A percentile compares a stretch with the other conserved stretches of the same genome.
These are phyloP conservation scores for Geotrichum reessii DNA, from an alignment of 1,139 yeast species.

Conservation along the genomic window DNA sequence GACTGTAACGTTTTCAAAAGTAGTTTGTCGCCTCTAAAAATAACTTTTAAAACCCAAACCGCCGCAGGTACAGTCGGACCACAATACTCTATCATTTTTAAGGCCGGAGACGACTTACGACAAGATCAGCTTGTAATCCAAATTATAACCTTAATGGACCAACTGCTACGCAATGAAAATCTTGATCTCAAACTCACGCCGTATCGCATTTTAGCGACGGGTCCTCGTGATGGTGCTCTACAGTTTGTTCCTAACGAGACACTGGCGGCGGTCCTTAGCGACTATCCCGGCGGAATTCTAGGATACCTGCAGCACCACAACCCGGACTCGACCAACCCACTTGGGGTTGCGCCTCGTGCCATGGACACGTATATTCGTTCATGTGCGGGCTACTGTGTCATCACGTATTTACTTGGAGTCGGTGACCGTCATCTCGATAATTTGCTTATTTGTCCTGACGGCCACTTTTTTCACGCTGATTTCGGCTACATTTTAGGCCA, in stretches of 20 bases:
- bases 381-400: constrained; percentile 97
- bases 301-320: constrained; percentile 64
- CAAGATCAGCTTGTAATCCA: constrained; percentile 96
- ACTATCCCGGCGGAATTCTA: constrained; percentile 63
- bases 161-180: constrained; percentile 78
- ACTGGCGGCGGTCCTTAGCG: constrained; percentile 69
- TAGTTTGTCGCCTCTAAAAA: constrained; percentile 79
- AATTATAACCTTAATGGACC: constrained; percentile 87
- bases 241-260: constrained; percentile 93
- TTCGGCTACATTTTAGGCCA: constrained; percentile 94
- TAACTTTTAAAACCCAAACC: constrained; percentile 57
- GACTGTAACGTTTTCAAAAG: constrained; percentile 86
- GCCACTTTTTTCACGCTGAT: constrained; percentile 91
- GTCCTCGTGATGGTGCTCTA: constrained; percentile 83
- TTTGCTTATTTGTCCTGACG: constrained; percentile 64
- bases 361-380: constrained; percentile 95
- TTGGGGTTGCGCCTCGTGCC: constrained; percentile 67
- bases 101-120: constrained; percentile 90
- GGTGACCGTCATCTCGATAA: constrained; percentile 97
- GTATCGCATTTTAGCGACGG: constrained; percentile 84
- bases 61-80: constrained; percentile 27
- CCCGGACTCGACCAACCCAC: constrained; percentile 52
- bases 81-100: constrained; percentile 79
- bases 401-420: constrained; percentile 88
- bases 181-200: constrained; percentile 85